Base-by-base conservation (phyloP, 148 eudicot genomes). In the Salicornia ramosissima region DNA sequence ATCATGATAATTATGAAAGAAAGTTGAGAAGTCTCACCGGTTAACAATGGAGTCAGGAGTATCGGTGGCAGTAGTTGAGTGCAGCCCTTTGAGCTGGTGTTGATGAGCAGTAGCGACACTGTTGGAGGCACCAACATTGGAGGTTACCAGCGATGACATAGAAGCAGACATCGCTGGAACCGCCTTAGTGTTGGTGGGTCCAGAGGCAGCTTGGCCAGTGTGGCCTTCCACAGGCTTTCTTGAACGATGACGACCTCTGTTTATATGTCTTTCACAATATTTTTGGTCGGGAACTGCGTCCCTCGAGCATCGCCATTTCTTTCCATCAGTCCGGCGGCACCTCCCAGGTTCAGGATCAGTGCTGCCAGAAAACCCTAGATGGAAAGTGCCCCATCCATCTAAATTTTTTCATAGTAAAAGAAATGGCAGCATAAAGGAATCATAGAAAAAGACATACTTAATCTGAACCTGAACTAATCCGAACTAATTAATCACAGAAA, bases 161-260 rank as follows among this genome's bases (percentile, higher is more conserved):
- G 96, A 58, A 53, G 90, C 42, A 46, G 87, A 74, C 75, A 71
- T 46, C 70, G 77, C 51, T 36, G 86, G 83, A 46, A 73, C 80
- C 70, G 71, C 86, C 67, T 81, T 85, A 0, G 85, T 58, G 71
- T 76, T 73, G 61, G 84, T 70, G 81, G 88, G 72, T 64, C 81
- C 89, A 77, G 88, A 65, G 78, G 83, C 78, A 64, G 83, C 86
- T 77, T 88, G 95, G 97, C 91, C 81, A 61, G 69, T 65, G 28
- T 75, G 84, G 84, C 79, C 82, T 81, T 81, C 84, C 97, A 90
- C 97, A 85, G 79, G 97, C 97, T 90, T 90, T 90, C 97, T 90
- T 90, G 97, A 90, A 90, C 97, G 97, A 78, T 90, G 93, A 64
- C 97, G 97, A 85, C 94, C 91, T 61, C 94, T 79, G 71, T 88